phyloP scores from a whole-genome alignment of 202 grass and related monocot species.

The Bolboschoenoplectus hybrid region DNA sequence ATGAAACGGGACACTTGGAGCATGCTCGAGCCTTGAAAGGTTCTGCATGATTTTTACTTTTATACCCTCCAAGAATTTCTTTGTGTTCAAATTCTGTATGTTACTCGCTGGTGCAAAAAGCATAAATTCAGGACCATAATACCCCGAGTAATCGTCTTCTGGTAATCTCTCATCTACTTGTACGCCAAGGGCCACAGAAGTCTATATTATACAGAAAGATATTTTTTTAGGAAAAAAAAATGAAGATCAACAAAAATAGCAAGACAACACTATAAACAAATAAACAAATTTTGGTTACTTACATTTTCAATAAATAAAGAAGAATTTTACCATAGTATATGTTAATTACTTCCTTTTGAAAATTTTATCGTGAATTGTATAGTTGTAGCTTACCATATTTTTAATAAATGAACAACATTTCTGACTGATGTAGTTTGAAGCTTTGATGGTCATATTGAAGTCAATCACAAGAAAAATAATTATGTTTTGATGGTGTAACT shows the following conservation, averaged over 20 bases:
- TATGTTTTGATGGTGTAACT: background rate
- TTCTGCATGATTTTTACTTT: slow-evolving; percentile 82
- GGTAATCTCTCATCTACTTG: slow-evolving; percentile 95
- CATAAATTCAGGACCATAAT: slow-evolving; percentile 89
- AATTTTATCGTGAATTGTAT: slow-evolving; percentile 4
- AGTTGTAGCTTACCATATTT: slow-evolving; percentile 15
- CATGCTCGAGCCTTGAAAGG: slow-evolving; percentile 87
- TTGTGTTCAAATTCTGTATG: slow-evolving; percentile 97
- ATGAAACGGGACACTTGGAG: slow-evolving; percentile 93
- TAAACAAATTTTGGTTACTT: background rate
- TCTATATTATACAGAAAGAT: slow-evolving; percentile 40
- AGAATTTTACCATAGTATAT: slow-evolving; percentile 20
- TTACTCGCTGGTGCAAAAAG: slow-evolving; percentile 90
- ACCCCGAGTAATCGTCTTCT: slow-evolving; percentile 77
- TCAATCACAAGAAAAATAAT: background rate
- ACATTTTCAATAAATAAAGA: background rate
- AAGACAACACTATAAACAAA: background rate
- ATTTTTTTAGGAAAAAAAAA: slow-evolving; percentile 10
- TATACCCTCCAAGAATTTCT: slow-evolving; percentile 68
- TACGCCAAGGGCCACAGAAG: slow-evolving; percentile 80
- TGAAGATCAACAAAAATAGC: slow-evolving; percentile 2
- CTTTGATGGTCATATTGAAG: background rate
- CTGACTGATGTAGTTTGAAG: background rate
- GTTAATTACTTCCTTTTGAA: background rate
- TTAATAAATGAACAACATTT: slow-evolving; percentile 10